Evolutionary conservation across 306 rosid genomes (phyloP).

Genomic region (Quercus alba): DNA sequence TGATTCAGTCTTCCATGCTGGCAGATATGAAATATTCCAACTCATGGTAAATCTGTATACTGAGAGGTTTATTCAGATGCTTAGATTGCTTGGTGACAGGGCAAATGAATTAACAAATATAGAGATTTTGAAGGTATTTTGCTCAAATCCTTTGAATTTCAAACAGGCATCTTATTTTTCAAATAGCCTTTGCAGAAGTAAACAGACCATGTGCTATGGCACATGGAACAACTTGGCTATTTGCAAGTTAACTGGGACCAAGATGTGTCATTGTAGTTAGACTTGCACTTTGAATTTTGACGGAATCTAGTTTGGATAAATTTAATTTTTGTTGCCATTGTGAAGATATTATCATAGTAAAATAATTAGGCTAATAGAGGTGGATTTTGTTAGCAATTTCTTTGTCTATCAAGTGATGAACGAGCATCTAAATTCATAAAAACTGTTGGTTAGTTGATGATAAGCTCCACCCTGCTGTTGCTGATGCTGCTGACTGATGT

Average conservation of each 20-base stretch:
- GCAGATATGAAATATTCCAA: constrained; percentile 97
- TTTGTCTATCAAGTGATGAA: not conserved
- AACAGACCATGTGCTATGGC: not conserved
- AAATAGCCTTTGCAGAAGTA: not conserved
- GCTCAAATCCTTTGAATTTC: constrained; percentile 18
- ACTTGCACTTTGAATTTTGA: not conserved
- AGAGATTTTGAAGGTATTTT: constrained; percentile 87
- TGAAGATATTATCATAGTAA: not conserved
- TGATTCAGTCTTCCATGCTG: constrained; percentile 28
- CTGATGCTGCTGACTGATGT: not conserved
- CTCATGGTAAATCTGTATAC: constrained; percentile 94
- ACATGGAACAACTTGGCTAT: not conserved
- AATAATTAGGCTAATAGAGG: not conserved
- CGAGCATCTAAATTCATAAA: not conserved
- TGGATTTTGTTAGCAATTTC: not conserved
- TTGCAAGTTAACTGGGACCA: not conserved
- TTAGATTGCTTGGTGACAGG: constrained; percentile 89
- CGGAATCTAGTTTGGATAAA: not conserved
- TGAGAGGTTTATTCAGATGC: constrained; percentile 97
- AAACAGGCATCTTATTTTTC: not conserved
- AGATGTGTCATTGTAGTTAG: not conserved
- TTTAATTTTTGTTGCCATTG: not conserved
- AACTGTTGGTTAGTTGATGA: not conserved
- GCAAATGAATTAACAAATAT: constrained; percentile 83
- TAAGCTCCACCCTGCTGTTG: not conserved